Conservation (phyloP, 2,329 filamentous ascomycete species). For the Fusarium brevicatenulatum region DNA sequence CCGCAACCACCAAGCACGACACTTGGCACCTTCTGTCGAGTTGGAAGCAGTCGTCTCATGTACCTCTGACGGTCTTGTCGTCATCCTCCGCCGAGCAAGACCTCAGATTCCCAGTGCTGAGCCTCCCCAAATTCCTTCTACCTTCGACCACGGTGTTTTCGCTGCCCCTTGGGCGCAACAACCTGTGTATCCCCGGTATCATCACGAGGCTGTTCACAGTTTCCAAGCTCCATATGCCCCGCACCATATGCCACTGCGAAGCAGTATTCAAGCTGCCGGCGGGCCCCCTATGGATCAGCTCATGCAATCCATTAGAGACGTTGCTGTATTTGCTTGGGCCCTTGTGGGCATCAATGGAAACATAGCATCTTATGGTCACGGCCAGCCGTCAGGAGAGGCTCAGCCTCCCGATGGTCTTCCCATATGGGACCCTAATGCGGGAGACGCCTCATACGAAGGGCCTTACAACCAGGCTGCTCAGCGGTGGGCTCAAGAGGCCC, state of each 20-base stretch:
- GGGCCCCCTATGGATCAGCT: constrained; percentile 71
- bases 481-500: constrained; percentile 30
- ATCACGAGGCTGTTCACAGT: constrained; percentile 48
- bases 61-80: constrained; percentile 86
- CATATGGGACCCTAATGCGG: constrained; percentile 40
- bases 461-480: constrained; percentile 42
- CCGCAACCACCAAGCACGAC: constrained; percentile 8
- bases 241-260: constrained; percentile 57
- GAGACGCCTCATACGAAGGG: constrained; percentile 31
- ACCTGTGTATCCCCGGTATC: constrained; percentile 64
- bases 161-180: constrained; percentile 82
- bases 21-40: constrained; percentile 65
- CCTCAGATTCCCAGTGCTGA: constrained; percentile 72
- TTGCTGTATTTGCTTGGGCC: constrained; percentile 91
- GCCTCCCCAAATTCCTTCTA: constrained; percentile 56
- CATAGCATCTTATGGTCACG: constrained; percentile 71
- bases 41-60: constrained; percentile 92
- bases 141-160: constrained; percentile 72
- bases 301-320: constrained; percentile 83
- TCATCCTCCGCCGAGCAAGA: constrained; percentile 79
- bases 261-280: constrained; percentile 57
- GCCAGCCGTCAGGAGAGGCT: constrained; percentile 70
- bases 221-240: constrained; percentile 51
- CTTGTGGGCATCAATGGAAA: constrained; percentile 83
- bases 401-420: constrained; percentile 57